phyloP scores from a whole-genome alignment of 495 filamentous ascomycete species.

The Talaromyces borbonicus region DNA sequence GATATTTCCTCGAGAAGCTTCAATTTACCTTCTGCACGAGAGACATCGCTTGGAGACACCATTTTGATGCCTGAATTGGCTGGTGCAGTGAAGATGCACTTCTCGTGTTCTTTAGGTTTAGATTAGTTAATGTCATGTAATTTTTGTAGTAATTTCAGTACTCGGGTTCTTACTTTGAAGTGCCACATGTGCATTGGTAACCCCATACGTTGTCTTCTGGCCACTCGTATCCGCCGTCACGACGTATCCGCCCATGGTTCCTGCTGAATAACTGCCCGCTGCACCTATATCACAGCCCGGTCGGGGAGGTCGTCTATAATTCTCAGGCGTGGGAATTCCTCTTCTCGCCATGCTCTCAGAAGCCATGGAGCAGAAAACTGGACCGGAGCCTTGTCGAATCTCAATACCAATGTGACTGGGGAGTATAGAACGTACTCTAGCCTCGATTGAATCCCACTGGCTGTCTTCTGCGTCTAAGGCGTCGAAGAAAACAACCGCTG shows the following conservation, averaged over 20 bases:
- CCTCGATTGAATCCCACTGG: constrained; percentile 1
- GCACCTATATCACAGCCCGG: neutral
- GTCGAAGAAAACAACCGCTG: neutral
- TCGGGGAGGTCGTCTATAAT: neutral
- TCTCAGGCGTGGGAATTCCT: neutral
- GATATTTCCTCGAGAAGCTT: neutral
- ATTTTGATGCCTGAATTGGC: neutral
- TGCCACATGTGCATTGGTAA: constrained; percentile 1
- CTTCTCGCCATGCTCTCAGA: neutral
- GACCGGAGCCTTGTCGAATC: neutral
- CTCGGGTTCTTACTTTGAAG: neutral
- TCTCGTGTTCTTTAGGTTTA: neutral
- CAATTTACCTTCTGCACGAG: neutral
- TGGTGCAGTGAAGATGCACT: neutral
- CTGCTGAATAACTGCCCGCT: neutral
- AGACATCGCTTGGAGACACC: neutral
- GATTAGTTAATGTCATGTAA: neutral
- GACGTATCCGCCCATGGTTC: constrained; percentile 3
- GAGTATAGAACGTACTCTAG: neutral
- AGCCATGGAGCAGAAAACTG: neutral
- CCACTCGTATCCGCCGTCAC: neutral
- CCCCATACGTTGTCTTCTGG: neutral
- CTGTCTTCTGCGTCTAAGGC: constrained; percentile 8
- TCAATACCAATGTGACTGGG: neutral
- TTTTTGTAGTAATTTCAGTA: neutral